Evolutionary conservation across 176 grass and related monocot species (phyloP).

Genomic region (Carex pumila): DNA sequence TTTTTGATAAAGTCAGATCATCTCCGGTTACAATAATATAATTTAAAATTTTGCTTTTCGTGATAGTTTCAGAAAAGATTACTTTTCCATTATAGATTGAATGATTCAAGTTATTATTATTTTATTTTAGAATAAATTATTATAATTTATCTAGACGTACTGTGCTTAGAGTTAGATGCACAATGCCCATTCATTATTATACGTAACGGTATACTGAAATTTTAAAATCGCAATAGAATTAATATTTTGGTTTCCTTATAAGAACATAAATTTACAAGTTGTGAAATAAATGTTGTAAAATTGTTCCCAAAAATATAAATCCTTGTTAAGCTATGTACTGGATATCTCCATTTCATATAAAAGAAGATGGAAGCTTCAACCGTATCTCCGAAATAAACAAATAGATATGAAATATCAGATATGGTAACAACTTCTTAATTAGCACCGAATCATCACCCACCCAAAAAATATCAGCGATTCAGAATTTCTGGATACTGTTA

Average conservation of each 20-base stretch:
- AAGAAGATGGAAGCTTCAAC: neutral
- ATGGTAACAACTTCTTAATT: neutral
- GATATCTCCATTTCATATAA: neutral
- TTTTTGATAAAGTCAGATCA: neutral
- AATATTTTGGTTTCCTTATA: neutral
- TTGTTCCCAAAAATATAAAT: neutral
- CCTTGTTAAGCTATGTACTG: neutral
- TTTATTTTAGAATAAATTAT: neutral
- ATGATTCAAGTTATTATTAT: neutral
- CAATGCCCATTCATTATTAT: neutral
- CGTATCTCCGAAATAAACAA: constrained; percentile 9
- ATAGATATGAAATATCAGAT: neutral
- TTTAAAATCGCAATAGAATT: neutral
- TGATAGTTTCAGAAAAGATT: neutral
- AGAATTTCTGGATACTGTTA: neutral
- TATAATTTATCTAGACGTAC: neutral
- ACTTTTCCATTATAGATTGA: neutral
- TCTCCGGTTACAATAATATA: neutral
- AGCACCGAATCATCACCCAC: neutral
- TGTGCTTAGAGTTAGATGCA: neutral
- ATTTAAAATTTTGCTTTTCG: neutral
- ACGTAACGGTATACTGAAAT: neutral
- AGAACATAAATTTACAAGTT: neutral
- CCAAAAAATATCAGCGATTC: neutral
- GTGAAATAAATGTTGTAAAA: no score